A percentile compares a stretch with the other conserved stretches of the same genome.
Evolutionary conservation across 148 eudicot genomes (phyloP).

Genomic region (Rhododendron molle): DNA sequence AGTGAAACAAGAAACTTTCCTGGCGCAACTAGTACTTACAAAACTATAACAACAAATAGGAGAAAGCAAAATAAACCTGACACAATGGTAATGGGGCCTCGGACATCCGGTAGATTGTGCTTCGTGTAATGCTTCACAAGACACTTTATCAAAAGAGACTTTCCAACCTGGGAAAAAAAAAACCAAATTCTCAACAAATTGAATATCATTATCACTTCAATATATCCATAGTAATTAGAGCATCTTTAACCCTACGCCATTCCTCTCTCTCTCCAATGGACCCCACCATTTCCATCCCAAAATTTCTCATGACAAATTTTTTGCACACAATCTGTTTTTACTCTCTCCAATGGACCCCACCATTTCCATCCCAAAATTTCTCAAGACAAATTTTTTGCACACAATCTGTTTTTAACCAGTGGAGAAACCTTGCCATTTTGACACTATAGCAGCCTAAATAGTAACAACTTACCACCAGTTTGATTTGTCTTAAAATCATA

Average conservation of each 20-base stretch:
- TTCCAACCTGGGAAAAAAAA: constrained; percentile 60
- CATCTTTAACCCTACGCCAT: background rate
- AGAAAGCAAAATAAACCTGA: constrained; percentile 51
- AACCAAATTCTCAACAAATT: background rate
- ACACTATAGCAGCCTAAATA: background rate
- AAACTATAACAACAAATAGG: background rate
- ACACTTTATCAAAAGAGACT: constrained; percentile 78
- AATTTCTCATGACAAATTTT: too few species aligned
- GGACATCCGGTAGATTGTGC: constrained; percentile 87
- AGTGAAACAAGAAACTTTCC: background rate
- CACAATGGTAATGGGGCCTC: constrained; percentile 80
- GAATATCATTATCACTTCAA: background rate
- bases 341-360: background rate
- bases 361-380: background rate
- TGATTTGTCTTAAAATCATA: background rate
- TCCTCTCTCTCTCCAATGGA: too few species aligned
- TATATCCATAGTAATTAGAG: background rate
- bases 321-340: too few species aligned
- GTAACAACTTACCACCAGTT: background rate
- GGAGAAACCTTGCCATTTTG: background rate
- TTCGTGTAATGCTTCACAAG: constrained; percentile 84
- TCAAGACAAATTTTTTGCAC: background rate
- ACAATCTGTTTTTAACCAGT: background rate
- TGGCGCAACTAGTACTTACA: background rate
- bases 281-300: too few species aligned